phyloP scores from a whole-genome alignment of 108 stramenopile species.

The Phaeodactylum tricornutum region DNA sequence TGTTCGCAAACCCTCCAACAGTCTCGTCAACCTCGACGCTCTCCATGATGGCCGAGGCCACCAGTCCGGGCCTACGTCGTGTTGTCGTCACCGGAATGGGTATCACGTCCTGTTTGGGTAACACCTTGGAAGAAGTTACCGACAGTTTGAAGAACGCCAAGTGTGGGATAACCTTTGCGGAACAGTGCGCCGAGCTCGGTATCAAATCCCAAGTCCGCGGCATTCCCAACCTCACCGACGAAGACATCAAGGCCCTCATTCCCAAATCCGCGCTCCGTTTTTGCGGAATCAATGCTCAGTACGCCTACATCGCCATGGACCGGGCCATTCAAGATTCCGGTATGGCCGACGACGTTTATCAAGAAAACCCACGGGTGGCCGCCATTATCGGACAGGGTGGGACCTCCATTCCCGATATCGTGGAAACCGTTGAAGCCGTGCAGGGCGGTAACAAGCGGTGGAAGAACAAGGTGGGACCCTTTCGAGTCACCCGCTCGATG shows the following conservation, averaged over 20 bases:
- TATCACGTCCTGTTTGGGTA: conserved; percentile 84
- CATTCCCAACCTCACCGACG: conserved; percentile 57
- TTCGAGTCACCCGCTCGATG: conserved; percentile 89
- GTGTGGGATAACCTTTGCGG: conserved; percentile 58
- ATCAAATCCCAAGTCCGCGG: conserved; percentile 83
- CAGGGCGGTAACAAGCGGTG: conserved; percentile 60
- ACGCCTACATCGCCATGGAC: conserved; percentile 84
- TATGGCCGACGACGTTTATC: conserved; percentile 69
- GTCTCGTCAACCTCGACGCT: conserved; percentile 3
- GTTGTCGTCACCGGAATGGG: conserved; percentile 93
- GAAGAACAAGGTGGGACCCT: conserved; percentile 93
- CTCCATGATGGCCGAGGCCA: conserved; percentile 36
- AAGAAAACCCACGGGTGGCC: conserved; percentile 79
- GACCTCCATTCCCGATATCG: conserved; percentile 84
- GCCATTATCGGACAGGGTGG: conserved; percentile 91
- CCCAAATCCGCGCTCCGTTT: conserved; percentile 76
- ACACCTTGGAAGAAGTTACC: conserved; percentile 84
- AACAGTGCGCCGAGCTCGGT: conserved; percentile 75
- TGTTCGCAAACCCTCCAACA: background rate
- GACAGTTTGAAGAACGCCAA: conserved; percentile 46
- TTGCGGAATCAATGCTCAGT: conserved; percentile 84
- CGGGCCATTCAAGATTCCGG: conserved; percentile 74
- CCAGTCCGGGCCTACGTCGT: conserved; percentile 23
- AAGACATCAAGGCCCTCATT: conserved; percentile 76
- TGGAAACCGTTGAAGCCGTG: conserved; percentile 86